Evolutionary conservation across 1,284 basidiomycete species (phyloP).

Genomic region (Neolentinus lepideus): DNA sequence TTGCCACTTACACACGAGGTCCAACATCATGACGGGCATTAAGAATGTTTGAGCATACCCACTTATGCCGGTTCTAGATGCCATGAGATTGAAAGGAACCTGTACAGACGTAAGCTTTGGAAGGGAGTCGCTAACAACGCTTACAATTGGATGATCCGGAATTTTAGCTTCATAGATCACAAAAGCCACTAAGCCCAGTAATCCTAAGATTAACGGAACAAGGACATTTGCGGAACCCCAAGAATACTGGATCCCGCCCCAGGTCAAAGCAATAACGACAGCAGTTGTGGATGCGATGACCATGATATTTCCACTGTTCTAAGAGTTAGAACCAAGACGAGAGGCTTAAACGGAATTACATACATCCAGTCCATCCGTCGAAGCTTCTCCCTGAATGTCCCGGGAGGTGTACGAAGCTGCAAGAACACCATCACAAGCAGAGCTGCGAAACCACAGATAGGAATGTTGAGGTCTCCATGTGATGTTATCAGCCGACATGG

Average conservation of each 20-base stretch:
- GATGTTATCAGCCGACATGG: not conserved
- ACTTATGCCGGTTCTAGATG: conserved; percentile 19
- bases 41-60: conserved; percentile 21
- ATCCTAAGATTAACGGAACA: conserved; percentile 27
- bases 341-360: conserved; percentile 8
- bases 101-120: conserved; percentile 4
- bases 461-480: conserved; percentile 33
- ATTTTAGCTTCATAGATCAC: conserved; percentile 16
- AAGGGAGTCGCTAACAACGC: not conserved
- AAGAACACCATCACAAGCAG: conserved; percentile 30
- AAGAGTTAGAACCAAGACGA: not conserved
- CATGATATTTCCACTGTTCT: conserved; percentile 28
- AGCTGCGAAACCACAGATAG: conserved; percentile 28
- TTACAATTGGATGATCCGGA: conserved; percentile 17
- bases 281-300: conserved; percentile 23
- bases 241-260: conserved; percentile 26
- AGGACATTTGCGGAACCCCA: conserved; percentile 29
- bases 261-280: conserved; percentile 26
- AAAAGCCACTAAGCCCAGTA: conserved; percentile 17
- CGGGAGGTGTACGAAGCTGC: conserved; percentile 27
- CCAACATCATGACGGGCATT: conserved; percentile 14
- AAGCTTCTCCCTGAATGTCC: conserved; percentile 24
- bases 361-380: conserved; percentile 31
- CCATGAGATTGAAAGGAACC: conserved; percentile 23
- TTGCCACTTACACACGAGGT: conserved; percentile 15